A percentile compares a stretch with the other conserved stretches of the same genome.
Conservation (phyloP, 2,329 filamentous ascomycete species). For the Aureobasidium sp. region DNA sequence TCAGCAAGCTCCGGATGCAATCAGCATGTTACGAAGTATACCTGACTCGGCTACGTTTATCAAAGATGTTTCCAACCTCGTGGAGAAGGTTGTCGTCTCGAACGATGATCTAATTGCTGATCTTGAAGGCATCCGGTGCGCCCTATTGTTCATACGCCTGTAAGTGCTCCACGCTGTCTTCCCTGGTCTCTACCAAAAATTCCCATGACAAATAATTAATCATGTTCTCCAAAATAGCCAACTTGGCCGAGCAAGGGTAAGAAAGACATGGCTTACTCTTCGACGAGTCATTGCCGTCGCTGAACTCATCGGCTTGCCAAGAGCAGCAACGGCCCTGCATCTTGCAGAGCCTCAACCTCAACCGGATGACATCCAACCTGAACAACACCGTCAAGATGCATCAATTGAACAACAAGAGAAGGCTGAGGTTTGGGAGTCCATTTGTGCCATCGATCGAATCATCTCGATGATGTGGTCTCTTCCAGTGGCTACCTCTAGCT, state of each 20-base stretch:
- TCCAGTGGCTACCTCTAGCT: constrained; percentile 24
- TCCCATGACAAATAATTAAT: neutral
- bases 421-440: constrained; percentile 25
- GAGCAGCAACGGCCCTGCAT: constrained; percentile 11
- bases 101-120: constrained; percentile 27
- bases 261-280: constrained; percentile 29
- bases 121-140: constrained; percentile 25
- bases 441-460: constrained; percentile 27
- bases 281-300: constrained; percentile 31
- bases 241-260: constrained; percentile 27
- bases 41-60: constrained; percentile 13
- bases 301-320: constrained; percentile 31
- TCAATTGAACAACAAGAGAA: constrained; percentile 14
- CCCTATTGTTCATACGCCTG: constrained; percentile 28
- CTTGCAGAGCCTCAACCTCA: neutral
- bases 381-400: constrained; percentile 3
- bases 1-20: constrained; percentile 18
- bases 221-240: constrained; percentile 17
- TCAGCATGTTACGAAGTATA: constrained; percentile 1
- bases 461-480: constrained; percentile 28
- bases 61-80: constrained; percentile 19
- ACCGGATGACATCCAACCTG: neutral
- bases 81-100: constrained; percentile 23
- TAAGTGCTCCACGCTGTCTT: constrained; percentile 17
- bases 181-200: neutral